Percentiles rank a stretch among this genome's conserved stretches.
Evolutionary conservation across 73 alveolate genomes (phyloP).

Genomic region (Durusdinium trenchii): DNA sequence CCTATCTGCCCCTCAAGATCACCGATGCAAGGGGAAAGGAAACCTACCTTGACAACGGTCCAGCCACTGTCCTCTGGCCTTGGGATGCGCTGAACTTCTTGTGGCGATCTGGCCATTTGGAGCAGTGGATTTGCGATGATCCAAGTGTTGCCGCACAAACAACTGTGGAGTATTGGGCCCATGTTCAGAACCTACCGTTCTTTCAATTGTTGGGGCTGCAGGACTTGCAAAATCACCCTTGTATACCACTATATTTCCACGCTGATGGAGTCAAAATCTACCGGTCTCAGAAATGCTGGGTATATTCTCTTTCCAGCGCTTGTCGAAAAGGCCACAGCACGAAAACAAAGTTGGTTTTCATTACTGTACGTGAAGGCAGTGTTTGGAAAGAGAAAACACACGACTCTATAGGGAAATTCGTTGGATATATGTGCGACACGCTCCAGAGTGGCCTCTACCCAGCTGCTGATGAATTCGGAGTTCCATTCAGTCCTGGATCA

Average conservation of each 20-base stretch:
- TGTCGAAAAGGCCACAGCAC: background rate
- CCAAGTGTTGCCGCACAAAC: background rate
- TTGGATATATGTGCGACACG: background rate
- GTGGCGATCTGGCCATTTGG: background rate
- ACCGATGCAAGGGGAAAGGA: background rate
- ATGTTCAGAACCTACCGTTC: background rate
- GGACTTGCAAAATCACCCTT: background rate
- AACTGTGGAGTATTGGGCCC: background rate
- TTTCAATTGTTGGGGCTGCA: background rate
- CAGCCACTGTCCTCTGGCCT: background rate
- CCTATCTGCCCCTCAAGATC: background rate
- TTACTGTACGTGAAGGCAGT: background rate
- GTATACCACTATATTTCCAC: background rate
- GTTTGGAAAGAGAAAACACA: background rate
- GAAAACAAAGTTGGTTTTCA: background rate
- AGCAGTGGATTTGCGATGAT: background rate
- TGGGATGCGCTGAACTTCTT: background rate
- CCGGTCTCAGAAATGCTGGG: background rate
- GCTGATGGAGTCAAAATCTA: background rate
- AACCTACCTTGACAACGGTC: background rate
- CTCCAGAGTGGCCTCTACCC: background rate
- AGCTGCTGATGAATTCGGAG: background rate
- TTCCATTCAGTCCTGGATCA: background rate
- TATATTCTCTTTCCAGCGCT: background rate
- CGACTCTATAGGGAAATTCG: background rate